Conservation (phyloP, 208 protist genomes). For the Leishmania martiniquensis region DNA sequence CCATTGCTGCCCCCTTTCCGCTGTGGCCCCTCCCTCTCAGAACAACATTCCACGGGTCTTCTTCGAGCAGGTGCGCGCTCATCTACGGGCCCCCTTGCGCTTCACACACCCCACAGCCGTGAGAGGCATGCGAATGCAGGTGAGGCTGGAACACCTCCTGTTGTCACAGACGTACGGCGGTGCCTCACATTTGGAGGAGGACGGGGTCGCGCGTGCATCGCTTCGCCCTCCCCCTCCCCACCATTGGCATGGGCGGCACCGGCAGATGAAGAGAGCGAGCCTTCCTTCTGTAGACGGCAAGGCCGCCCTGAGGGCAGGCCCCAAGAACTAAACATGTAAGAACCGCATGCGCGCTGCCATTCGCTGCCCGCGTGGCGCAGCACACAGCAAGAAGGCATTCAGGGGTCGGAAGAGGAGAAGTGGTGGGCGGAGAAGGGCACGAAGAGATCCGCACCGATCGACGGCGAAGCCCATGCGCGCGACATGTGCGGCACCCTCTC, state of each 20-base stretch:
- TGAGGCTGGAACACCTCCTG: neutral
- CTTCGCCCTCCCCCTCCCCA: too few species aligned
- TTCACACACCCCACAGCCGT: neutral
- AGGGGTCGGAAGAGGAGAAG: neutral
- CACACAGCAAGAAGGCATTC: neutral
- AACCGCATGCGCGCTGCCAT: neutral
- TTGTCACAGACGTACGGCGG: neutral
- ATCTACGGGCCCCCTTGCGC: neutral
- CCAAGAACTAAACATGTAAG: neutral
- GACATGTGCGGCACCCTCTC: neutral
- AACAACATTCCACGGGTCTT: neutral
- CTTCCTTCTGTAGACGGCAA: neutral
- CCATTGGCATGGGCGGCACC: neutral
- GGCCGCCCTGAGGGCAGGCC: neutral
- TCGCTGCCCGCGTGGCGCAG: neutral
- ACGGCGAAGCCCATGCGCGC: neutral
- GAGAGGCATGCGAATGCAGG: neutral
- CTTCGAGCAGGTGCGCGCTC: neutral
- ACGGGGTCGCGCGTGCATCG: too few species aligned
- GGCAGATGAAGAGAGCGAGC: neutral
- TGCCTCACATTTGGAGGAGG: neutral
- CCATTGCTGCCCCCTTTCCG: neutral
- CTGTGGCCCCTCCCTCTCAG: neutral
- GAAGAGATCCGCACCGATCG: neutral
- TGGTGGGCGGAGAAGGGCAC: neutral